Percentiles rank a stretch among this genome's conserved stretches.
Evolutionary conservation across 2,329 filamentous ascomycete species (phyloP).

Genomic region (Helotiales sp.): DNA sequence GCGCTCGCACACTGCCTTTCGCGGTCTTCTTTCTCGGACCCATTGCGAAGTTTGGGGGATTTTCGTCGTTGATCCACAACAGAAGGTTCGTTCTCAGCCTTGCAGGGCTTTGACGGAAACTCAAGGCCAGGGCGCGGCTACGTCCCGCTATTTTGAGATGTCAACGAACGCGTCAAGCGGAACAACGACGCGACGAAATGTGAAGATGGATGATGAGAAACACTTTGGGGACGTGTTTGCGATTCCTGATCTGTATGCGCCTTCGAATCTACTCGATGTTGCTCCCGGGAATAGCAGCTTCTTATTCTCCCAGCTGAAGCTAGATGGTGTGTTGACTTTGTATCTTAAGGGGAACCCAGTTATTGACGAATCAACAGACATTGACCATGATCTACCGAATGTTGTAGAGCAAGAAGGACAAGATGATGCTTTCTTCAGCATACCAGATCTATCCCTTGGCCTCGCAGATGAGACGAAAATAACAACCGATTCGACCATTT

Average conservation of each 20-base stretch:
- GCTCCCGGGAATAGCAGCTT: conserved; percentile 31
- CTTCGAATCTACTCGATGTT: conserved; percentile 48
- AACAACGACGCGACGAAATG: conserved; percentile 22
- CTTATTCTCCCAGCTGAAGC: conserved; percentile 33
- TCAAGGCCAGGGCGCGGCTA: not conserved
- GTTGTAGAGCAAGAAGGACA: conserved; percentile 18
- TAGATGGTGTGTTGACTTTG: conserved; percentile 30
- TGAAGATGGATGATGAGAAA: conserved; percentile 39
- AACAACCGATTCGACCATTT: conserved; percentile 7
- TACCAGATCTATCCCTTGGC: conserved; percentile 29
- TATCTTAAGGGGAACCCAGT: not conserved
- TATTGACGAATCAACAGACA: conserved; percentile 26
- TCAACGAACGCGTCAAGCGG: conserved; percentile 14
- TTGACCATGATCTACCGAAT: conserved; percentile 28
- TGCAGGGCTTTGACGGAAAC: not conserved
- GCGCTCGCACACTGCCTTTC: conserved; percentile 52
- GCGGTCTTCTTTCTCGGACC: conserved; percentile 72
- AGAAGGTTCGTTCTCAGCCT: not conserved
- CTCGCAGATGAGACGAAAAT: conserved; percentile 12
- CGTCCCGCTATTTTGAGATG: conserved; percentile 3
- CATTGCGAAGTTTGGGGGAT: conserved; percentile 45
- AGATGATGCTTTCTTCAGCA: conserved; percentile 31
- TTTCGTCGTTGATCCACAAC: not conserved
- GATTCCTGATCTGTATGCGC: conserved; percentile 60
- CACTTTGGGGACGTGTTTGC: conserved; percentile 57